These are phyloP conservation scores for Hirschfeldia incana DNA, from an alignment of 345 rosid genomes.

Conservation along the genomic window DNA sequence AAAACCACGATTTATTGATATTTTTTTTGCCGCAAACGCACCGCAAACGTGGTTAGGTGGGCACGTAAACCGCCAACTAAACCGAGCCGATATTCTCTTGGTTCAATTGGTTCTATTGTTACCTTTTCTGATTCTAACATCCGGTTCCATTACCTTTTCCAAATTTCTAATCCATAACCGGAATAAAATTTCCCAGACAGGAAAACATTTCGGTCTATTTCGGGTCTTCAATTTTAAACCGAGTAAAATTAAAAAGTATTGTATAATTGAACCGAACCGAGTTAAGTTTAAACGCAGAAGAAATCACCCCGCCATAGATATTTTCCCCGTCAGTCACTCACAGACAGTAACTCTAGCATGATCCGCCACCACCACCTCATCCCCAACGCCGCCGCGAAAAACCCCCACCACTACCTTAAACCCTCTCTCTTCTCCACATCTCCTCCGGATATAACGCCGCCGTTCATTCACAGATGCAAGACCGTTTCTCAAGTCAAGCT, in stretches of 20 bases:
- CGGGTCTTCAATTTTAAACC: neutral
- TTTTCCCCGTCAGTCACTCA: neutral
- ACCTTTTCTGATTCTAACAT: neutral
- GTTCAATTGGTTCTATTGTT: neutral
- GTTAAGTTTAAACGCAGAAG: slow-evolving; percentile 31
- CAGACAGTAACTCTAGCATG: slow-evolving; percentile 26
- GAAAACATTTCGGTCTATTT: neutral
- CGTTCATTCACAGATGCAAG: slow-evolving; percentile 61
- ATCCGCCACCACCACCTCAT: slow-evolving; percentile 3
- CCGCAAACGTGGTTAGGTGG: neutral
- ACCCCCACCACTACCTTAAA: neutral
- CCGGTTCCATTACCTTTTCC: neutral
- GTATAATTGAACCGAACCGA: neutral
- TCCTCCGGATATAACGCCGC: slow-evolving; percentile 35
- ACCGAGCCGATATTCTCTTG: neutral
- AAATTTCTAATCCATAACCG: neutral
- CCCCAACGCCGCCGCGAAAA: slow-evolving; percentile 21
- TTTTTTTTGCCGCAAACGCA: slow-evolving; percentile 6
- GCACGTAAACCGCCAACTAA: neutral
- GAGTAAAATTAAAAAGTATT: neutral
- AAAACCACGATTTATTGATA: neutral
- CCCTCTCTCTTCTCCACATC: slow-evolving; percentile 33
- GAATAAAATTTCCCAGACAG: neutral
- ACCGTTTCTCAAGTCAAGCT: slow-evolving; percentile 53
- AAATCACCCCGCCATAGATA: slow-evolving; percentile 26